Evolutionary conservation across 108 stramenopile genomes (phyloP), one percentile per base, ranked within the genome.

Genomic region (Pinguiococcus pyrenoidosus): DNA sequence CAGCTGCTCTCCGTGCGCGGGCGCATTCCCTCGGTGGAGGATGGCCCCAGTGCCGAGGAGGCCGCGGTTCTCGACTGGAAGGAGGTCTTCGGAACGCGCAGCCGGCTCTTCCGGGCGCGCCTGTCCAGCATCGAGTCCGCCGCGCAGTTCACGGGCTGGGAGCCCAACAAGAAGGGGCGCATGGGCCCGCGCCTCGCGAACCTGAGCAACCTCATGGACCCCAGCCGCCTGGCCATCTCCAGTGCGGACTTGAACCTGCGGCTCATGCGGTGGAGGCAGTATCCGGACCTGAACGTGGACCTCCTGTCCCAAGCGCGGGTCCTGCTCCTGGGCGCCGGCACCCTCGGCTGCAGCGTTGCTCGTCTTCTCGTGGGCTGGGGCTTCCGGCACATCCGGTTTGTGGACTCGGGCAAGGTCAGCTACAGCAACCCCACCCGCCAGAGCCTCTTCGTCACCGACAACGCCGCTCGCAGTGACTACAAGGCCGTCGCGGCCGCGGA

Each of bases 341-440:
- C 97, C 3, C 66, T 99, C 46, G 97, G 97, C 35, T 96, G 97
- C 54, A 66, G 65, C 29, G 92, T 99, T 5, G 88, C 91, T 0
- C 63, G 97, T 0, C 74, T 72, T 14, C 59, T 99, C 43, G 45
- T 95, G 24, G 94, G 87, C 12, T 99, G 94, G 93, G 97, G 97
- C n/a, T 71, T 96, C 14, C 68, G 91, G 29, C 42, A 84, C 36
- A 80, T 99, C 36, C 89, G 80, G 13, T 71, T 99, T 57, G 78
- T 94, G 3, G 97, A 99, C 71, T 81, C 78, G 51, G 97, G 97
- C 0, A 68, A 65, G 3, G 97, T 99, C 6, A 72, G 78, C 4
- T 90, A 92, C 57, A 85, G 83, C 27, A 99, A 96, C 69, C 97
- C 97, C 0, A 91, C 89, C 10, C 82, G 97, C 13, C 97, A 99